Evolutionary conservation across 495 filamentous ascomycete genomes (phyloP), one percentile per base, ranked within the genome.

Genomic region (Tetracladium setigerum): DNA sequence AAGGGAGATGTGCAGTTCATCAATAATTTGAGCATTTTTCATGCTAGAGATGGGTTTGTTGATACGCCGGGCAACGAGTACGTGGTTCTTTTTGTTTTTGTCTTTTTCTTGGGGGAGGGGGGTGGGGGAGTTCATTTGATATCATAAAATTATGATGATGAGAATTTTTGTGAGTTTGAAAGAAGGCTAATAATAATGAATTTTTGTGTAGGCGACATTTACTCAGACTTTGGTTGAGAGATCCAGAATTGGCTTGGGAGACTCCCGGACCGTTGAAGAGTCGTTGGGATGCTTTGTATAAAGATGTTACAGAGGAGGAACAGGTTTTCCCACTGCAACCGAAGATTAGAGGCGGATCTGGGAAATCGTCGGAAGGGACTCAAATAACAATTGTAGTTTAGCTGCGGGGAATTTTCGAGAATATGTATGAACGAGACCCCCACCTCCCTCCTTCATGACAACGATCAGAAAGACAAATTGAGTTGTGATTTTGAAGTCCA

Each of bases 261-360:
- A 76, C 69, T 9, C 79, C 79, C 0, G 56, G 61, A 7, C 62
- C 57, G 10, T 61, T 79, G 36, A 55, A 62, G 41, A 54, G 60
- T n/a, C 62, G 69, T 3, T 81, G 76, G 74, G 67, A 70, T 38
- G 62, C 66, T 5, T 61, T 83, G 4, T 81, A 76, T 49, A 65
- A 68, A 13, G 69, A 66, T 24, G 67, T 80, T 24, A 69, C 54
- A 4, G 62, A 66, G 12, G 71, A 78, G 32, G 68, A 67, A 16
- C 65, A 74, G 33, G 65, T 67, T 1, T 74, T 83, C 57, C 73
- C 78, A 2, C 62, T 78, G 22, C 73, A 79, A 53, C 73, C 76
- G 1, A 60, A 55, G 30, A 62, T 78, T 49, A 63, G 71, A 18
- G 31, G 38, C 2, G 37, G 45, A 27, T 34, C 45, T 30, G 35